phyloP scores from a whole-genome alignment of 1,284 basidiomycete genomes.

The Salmacisia buchloeana region DNA sequence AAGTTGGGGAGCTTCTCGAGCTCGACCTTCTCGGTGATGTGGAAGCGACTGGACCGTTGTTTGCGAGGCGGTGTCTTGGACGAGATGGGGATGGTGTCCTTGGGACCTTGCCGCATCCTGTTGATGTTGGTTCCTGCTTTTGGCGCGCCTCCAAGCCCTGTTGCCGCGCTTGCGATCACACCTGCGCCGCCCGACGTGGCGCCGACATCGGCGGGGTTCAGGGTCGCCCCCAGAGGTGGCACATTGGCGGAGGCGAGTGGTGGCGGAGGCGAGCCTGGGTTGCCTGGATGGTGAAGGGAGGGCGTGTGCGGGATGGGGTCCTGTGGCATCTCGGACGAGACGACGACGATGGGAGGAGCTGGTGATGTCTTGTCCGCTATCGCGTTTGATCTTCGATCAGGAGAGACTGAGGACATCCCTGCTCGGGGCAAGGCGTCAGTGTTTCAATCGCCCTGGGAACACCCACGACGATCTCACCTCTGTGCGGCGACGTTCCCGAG shows the following conservation, averaged over 20 bases:
- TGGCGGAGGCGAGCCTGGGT: constrained; percentile 32
- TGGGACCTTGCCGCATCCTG: constrained; percentile 36
- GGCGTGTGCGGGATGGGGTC: constrained; percentile 38
- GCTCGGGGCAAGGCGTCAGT: constrained; percentile 16
- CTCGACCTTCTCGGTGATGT: constrained; percentile 90
- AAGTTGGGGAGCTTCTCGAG: constrained; percentile 93
- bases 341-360: constrained; percentile 41
- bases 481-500: background rate
- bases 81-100: constrained; percentile 47
- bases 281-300: constrained; percentile 28
- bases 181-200: constrained; percentile 5
- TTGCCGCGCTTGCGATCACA: constrained; percentile 21
- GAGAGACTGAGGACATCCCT: constrained; percentile 20
- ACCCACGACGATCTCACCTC: constrained; percentile 1
- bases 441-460: constrained; percentile 16
- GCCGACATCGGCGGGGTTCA: background rate
- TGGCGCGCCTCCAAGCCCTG: constrained; percentile 29
- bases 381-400: constrained; percentile 20
- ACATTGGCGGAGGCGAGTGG: constrained; percentile 26
- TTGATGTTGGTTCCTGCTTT: constrained; percentile 35
- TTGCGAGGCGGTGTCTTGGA: constrained; percentile 48
- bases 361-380: constrained; percentile 41
- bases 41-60: constrained; percentile 63
- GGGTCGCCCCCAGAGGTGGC: constrained; percentile 19
- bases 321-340: constrained; percentile 40